Base-by-base conservation (phyloP, 1,284 basidiomycete species). In the Boletus semigastroideus region DNA sequence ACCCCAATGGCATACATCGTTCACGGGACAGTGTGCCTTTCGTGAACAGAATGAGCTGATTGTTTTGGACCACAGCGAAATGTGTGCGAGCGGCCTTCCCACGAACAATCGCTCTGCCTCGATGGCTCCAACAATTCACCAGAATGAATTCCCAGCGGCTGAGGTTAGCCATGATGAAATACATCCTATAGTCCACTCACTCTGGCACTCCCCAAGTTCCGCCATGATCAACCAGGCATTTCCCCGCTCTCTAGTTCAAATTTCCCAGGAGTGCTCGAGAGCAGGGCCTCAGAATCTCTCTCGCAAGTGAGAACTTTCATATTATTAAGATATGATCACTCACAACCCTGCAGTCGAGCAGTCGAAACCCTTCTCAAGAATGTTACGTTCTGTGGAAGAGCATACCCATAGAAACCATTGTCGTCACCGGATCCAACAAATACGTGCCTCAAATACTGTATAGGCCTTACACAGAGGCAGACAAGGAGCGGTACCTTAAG, bases 401-500 rank as follows among this genome's bases (percentile, higher is more conserved):
- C 19, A 28, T 62, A n/a, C 42, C 13, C 6, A 6, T 10, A 4
- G 42, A 52, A 4, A 48, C 60, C 5, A 55, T 53, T 25, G 58
- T 69, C 28, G 59, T 66, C 36, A 63, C 61, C 12, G 55, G 57
- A 38, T 63, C 65, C 6, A 72, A 73, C 3, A 74, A 71, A 16
- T 77, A 79, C 53, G 66, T 89, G 2, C 84, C 83, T 3, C 86
- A 89, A 64, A 72, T 60, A 30, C 77, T 83, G 67, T 89, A 89
- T 63, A 78, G 75, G 56, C 87, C 87, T 1, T 79, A 83, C 59
- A 87, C 85, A 4, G 79, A 79, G 45, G 82, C 82, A 59, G 86
- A 88, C 60, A 77, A 80, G 22, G 78, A 80, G 31, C 80, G 85
- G 42, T 89, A 88, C 58, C 82, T 89, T 28, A 82, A 87, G 51